Base-by-base conservation (phyloP, 2,329 filamentous ascomycete species). In the Phaeosphaeria sp. region DNA sequence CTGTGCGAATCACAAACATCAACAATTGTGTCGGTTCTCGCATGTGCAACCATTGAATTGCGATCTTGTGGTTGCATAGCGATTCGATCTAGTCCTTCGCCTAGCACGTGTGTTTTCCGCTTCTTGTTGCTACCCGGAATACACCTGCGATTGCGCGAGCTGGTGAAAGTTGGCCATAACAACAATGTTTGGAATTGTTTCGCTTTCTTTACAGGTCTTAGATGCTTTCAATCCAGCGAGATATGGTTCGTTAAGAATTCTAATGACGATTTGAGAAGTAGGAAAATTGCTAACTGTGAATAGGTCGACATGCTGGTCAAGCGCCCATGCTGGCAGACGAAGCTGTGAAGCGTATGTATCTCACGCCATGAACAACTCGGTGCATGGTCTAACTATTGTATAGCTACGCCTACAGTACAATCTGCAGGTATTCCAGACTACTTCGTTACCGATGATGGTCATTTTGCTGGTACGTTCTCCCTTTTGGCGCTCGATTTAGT, bases 401-500 rank as follows among this genome's bases (percentile, higher is more conserved):
- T 36, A 72, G 69, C 67, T 39, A 69, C 66, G 43, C 55, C 63
- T 44, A 67, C 65, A 17, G 57, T 49, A 18, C 64, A 62, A 36
- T 65, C 69, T 8, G 63, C 68, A 49, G 51, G 64, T 20, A 33
- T 69, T 20, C 73, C 73, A 8, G 73, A 75, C 49, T 75, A 75
- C 54, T 74, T 75, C 47, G 65, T 74, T 20, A 75, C 72, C 7
- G 70, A 71, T 6, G 64, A 71, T 47, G 67, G 69, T 3, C 66
- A 67, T 51, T 75, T 72, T 47, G 68, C 67, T 48, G 69, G 69
- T 71, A 52, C 57, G 55, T 15, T 42, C 22, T 24, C n/a, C 36
- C 15, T n/a, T 18, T 9, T 15, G 2, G 7, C 11, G 13, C 17
- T 2, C 39, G 11, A 43, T 40, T 13, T 20, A 21, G 17, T 27